Evolutionary conservation across 192 early-diverging fungal genomes (phyloP), one percentile per base, ranked within the genome.

Genomic region (Backusella tuberculispora): DNA sequence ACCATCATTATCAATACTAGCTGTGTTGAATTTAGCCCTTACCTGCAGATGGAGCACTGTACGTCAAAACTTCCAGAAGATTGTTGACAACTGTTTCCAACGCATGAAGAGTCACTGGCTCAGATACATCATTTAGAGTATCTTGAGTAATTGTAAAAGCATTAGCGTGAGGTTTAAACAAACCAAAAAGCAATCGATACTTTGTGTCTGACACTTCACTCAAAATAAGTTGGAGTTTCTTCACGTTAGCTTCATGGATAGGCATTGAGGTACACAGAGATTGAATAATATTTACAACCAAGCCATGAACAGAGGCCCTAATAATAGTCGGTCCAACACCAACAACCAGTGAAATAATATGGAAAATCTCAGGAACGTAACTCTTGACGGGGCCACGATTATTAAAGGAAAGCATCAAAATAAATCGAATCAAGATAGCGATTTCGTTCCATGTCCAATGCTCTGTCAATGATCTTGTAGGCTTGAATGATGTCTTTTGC

Each of bases 401-500:
- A 71, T 95, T 92, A 84, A 98, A 99, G 7, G 94, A 96, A 42
- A 95, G 84, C 80, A 96, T 95, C 74, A 98, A 81, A 63, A 94
- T 89, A 81, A 97, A 92, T 14, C 97, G 89, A 68, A 96, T 83
- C 70, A 98, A 81, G 15, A 96, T 92, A 0, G 94, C 92, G 77
- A 99, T 96, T 78, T 99, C 94, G n/a, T 91, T 89, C 96, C 95
- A 98, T 45, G 91, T 86, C 69, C 91, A 86, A 75, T 97, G 95
- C 37, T 95, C 89, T 1, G 92, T 89, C 17, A 99, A 85, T 41
- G 90, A 84, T 8, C 88, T 80, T 17, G 88, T 89, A 46, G 90
- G 90, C 72, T 90, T 88, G 44, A 91, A 82, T 38, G 93, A 94
- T 6, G 95, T 95, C 75, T 88, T 88, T 24, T 87, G 86, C n/a